Conservation (phyloP, 2,329 filamentous ascomycete species). For the Penicillium sp. region DNA sequence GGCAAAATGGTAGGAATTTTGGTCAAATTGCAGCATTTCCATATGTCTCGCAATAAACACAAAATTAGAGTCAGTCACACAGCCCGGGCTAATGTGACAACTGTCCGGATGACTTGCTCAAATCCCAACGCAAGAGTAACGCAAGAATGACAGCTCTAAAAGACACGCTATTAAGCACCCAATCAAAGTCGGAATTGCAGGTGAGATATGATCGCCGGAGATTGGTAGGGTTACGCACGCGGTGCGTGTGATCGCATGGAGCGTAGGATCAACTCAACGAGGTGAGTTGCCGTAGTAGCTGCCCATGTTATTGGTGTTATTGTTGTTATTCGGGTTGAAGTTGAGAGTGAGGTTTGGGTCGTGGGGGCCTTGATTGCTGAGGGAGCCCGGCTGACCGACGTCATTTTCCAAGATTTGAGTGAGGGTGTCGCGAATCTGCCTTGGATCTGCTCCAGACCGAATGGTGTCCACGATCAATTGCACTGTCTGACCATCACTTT, state of each 20-base stretch:
- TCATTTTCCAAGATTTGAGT: neutral
- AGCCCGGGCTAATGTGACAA: neutral
- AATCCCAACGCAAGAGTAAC: neutral
- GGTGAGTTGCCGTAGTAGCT: neutral
- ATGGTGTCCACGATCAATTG: slow-evolving; percentile 30
- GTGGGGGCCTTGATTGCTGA: neutral
- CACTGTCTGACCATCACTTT: slow-evolving; percentile 18
- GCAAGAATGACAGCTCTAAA: slow-evolving; percentile 1
- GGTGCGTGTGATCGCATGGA: neutral
- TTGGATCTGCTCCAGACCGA: slow-evolving; percentile 22
- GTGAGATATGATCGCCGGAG: neutral
- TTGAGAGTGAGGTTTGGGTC: neutral
- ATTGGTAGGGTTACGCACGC: neutral
- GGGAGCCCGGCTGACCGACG: neutral
- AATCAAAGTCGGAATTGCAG: neutral
- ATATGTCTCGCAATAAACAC: slow-evolving; percentile 5
- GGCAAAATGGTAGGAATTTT: neutral
- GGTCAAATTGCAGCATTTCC: slow-evolving; percentile 3
- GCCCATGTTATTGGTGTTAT: neutral
- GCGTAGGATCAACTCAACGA: neutral
- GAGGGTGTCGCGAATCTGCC: slow-evolving; percentile 17
- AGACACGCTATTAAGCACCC: neutral
- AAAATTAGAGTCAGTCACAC: neutral
- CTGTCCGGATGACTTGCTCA: neutral
- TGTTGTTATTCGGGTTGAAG: neutral